Percentiles rank a stretch among this genome's conserved stretches.
These are phyloP conservation scores for Persicaria tinctoria DNA, from an alignment of 148 eudicot species.

Conservation along the genomic window DNA sequence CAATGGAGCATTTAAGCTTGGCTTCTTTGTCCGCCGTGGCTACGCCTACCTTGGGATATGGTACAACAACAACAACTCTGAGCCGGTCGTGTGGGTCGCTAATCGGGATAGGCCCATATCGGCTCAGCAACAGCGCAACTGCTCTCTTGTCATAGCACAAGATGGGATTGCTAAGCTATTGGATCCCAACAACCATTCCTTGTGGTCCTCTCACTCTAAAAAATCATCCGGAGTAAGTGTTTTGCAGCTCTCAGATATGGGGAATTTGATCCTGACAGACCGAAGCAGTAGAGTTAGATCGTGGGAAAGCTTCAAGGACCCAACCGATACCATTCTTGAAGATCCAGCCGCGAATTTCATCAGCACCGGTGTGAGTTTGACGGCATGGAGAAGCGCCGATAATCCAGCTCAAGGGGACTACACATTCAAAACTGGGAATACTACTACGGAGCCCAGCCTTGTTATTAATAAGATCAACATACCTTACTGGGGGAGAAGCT, in stretches of 20 bases:
- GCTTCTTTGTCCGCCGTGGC: background rate
- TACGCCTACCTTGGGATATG: background rate
- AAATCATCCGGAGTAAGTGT: background rate
- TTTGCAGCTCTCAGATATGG: background rate
- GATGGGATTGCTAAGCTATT: background rate
- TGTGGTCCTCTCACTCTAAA: background rate
- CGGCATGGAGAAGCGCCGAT: background rate
- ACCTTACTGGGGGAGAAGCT: too few relatives aligned
- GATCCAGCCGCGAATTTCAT: background rate
- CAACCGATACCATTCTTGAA: background rate
- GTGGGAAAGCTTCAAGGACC: background rate
- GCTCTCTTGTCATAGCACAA: background rate
- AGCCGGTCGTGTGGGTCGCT: background rate
- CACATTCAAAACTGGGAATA: background rate
- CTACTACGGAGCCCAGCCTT: too few relatives aligned
- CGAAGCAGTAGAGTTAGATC: background rate
- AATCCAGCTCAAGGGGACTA: background rate
- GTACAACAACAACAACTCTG: background rate
- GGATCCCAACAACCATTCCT: background rate
- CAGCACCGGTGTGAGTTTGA: background rate
- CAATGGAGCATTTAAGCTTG: background rate
- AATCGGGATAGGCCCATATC: background rate
- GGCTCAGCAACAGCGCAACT: background rate
- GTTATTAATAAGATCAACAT: too few relatives aligned
- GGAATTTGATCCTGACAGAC: background rate